phyloP scores from a whole-genome alignment of 306 rosid genomes.

The Cicer chorassanicum region DNA sequence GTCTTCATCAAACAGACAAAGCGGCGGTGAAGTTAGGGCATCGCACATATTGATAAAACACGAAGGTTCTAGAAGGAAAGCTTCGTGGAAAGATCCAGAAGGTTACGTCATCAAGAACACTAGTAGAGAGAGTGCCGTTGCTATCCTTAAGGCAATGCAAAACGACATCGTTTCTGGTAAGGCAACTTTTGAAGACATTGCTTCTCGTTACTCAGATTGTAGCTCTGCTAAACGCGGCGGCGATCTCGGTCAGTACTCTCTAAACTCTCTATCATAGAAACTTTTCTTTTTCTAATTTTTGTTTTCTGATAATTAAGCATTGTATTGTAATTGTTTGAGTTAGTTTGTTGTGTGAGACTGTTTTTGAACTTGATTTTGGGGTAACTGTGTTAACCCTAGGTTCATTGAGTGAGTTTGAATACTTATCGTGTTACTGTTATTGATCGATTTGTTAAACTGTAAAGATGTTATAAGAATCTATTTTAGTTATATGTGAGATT shows the following conservation, averaged over 20 bases:
- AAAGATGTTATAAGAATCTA: neutral
- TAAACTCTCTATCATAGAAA: constrained; percentile 41
- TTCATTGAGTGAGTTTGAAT: neutral
- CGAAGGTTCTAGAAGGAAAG: constrained; percentile 86
- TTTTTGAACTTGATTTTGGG: constrained; percentile 5
- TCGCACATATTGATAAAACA: constrained; percentile 95
- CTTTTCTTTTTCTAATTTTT: neutral
- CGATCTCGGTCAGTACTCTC: constrained; percentile 71
- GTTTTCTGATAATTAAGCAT: neutral
- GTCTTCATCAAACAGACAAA: constrained; percentile 63
- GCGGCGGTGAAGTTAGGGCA: constrained; percentile 78
- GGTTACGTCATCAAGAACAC: constrained; percentile 77
- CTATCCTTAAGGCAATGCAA: constrained; percentile 68
- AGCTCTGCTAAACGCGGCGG: constrained; percentile 98
- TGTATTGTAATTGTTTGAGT: neutral
- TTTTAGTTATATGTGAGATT: neutral
- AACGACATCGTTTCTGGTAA: constrained; percentile 85
- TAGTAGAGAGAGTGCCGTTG: constrained; percentile 70
- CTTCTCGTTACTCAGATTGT: constrained; percentile 87
- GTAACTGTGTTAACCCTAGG: constrained; percentile 21
- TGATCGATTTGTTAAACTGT: neutral
- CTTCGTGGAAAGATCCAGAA: constrained; percentile 99
- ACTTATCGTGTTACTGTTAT: neutral
- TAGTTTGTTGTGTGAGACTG: neutral
- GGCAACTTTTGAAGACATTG: constrained; percentile 70